These are phyloP conservation scores for Candida chauliodis DNA, from an alignment of 805 yeast species.

Conservation along the genomic window DNA sequence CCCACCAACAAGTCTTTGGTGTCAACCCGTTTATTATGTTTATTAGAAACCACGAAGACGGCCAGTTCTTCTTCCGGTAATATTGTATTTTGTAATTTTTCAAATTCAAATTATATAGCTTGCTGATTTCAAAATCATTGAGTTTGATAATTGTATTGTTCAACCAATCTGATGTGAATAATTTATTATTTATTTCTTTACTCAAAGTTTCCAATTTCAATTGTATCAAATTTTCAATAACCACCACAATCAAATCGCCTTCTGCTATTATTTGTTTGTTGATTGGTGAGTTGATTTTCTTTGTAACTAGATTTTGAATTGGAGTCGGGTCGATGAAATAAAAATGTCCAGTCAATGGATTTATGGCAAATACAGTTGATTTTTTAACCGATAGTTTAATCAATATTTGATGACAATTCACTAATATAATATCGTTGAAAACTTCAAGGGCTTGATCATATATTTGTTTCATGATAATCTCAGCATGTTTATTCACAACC, in stretches of 20 bases:
- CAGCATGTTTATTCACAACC: constrained; percentile 39
- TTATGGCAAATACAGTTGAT: constrained; percentile 34
- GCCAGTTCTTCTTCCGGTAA: constrained; percentile 53
- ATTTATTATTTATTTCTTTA: constrained; percentile 50
- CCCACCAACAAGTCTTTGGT: constrained; percentile 47
- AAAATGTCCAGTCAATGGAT: constrained; percentile 39
- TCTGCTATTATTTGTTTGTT: constrained; percentile 26
- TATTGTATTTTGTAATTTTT: constrained; percentile 23
- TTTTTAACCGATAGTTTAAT: constrained; percentile 30
- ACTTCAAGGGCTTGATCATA: constrained; percentile 13
- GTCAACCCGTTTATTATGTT: constrained; percentile 35
- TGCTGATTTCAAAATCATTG: constrained; percentile 43
- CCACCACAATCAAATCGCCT: constrained; percentile 25
- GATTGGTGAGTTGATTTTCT: constrained; percentile 27
- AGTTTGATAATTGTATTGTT: constrained; percentile 52
- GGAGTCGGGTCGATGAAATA: constrained; percentile 39
- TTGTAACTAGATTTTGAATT: constrained; percentile 28
- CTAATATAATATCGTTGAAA: constrained; percentile 14
- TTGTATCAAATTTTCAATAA: constrained; percentile 36
- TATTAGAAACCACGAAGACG: constrained; percentile 52
- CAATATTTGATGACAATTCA: constrained; percentile 33
- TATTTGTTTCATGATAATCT: constrained; percentile 25
- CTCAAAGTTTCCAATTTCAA: constrained; percentile 48
- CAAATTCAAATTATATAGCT: constrained; percentile 19
- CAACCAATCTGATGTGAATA: constrained; percentile 69